Conservation (phyloP, 2,329 filamentous ascomycete species). For the Laburnicola sp. region DNA sequence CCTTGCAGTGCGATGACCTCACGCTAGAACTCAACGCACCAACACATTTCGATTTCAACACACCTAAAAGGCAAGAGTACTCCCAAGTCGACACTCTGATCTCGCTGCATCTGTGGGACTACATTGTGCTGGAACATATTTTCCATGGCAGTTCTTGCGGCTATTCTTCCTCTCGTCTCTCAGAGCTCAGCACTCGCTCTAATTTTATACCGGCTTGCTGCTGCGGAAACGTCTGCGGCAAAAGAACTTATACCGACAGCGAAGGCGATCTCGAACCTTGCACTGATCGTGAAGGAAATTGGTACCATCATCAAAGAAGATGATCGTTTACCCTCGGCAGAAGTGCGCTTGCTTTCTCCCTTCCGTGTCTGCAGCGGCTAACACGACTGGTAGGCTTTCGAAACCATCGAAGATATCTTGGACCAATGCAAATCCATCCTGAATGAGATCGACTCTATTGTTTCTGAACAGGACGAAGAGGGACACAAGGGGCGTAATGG, state of each 20-base stretch:
- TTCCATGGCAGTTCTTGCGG: slow-evolving; percentile 40
- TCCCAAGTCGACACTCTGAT: neutral
- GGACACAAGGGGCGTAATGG: slow-evolving; percentile 1
- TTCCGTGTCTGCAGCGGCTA: slow-evolving; percentile 3
- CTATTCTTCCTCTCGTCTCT: slow-evolving; percentile 41
- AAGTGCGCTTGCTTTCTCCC: slow-evolving; percentile 27
- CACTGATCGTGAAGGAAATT: slow-evolving; percentile 44
- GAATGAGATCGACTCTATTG: slow-evolving; percentile 31
- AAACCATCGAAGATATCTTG: slow-evolving; percentile 40
- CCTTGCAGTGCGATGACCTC: slow-evolving; percentile 11
- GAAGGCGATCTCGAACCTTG: slow-evolving; percentile 41
- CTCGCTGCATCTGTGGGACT: neutral
- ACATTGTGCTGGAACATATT: slow-evolving; percentile 2
- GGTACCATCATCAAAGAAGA: slow-evolving; percentile 45
- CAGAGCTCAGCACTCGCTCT: slow-evolving; percentile 40
- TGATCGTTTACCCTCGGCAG: slow-evolving; percentile 40
- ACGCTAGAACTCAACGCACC: slow-evolving; percentile 3
- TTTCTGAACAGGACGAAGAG: slow-evolving; percentile 13
- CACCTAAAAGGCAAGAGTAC: neutral
- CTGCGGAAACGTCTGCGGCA: slow-evolving; percentile 26
- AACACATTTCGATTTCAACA: slow-evolving; percentile 3
- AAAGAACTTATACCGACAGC: slow-evolving; percentile 36
- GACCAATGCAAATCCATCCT: slow-evolving; percentile 36
- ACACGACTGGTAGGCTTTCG: slow-evolving; percentile 30
- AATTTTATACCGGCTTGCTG: slow-evolving; percentile 38